These are phyloP conservation scores for Leucosporidium creatinivorum DNA, from an alignment of 768 basidiomycete species.

Conservation along the genomic window DNA sequence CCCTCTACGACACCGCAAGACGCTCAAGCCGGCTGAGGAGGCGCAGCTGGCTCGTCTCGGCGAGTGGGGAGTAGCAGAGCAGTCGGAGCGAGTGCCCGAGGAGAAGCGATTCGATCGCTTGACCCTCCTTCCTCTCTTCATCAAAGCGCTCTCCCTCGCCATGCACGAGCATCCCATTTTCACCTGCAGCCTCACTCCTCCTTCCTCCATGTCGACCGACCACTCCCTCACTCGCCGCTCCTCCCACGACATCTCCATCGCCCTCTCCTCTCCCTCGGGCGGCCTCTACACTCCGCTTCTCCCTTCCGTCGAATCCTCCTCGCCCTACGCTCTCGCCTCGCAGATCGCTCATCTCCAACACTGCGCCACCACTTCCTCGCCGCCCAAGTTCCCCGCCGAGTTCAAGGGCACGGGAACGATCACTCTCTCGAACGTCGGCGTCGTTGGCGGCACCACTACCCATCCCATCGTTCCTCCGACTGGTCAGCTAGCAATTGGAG, in stretches of 20 bases:
- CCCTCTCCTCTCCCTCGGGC: slow-evolving; percentile 58
- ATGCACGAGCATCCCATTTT: slow-evolving; percentile 82
- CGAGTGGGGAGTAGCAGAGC: background rate
- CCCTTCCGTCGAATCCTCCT: slow-evolving; percentile 47
- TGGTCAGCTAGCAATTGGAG: slow-evolving; percentile 77
- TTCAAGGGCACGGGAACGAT: slow-evolving; percentile 52
- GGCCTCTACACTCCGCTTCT: slow-evolving; percentile 78
- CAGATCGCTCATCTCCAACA: slow-evolving; percentile 55
- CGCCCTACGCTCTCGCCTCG: slow-evolving; percentile 49
- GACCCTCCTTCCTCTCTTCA: slow-evolving; percentile 72
- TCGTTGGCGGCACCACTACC: slow-evolving; percentile 62
- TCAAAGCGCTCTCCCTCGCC: slow-evolving; percentile 70
- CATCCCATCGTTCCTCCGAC: slow-evolving; percentile 70
- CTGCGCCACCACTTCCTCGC: slow-evolving; percentile 51
- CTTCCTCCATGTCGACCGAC: slow-evolving; percentile 10
- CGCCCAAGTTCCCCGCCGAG: slow-evolving; percentile 19
- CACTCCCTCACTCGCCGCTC: slow-evolving; percentile 1
- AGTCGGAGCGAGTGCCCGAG: background rate
- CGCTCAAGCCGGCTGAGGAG: slow-evolving; percentile 5
- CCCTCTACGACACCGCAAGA: slow-evolving; percentile 15
- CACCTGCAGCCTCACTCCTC: slow-evolving; percentile 55
- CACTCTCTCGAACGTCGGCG: slow-evolving; percentile 74
- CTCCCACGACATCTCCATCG: slow-evolving; percentile 68
- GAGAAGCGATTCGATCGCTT: slow-evolving; percentile 47
- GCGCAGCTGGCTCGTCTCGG: background rate